These are phyloP conservation scores for Dianthus caryophyllus DNA, from an alignment of 148 eudicot species.

Conservation along the genomic window DNA sequence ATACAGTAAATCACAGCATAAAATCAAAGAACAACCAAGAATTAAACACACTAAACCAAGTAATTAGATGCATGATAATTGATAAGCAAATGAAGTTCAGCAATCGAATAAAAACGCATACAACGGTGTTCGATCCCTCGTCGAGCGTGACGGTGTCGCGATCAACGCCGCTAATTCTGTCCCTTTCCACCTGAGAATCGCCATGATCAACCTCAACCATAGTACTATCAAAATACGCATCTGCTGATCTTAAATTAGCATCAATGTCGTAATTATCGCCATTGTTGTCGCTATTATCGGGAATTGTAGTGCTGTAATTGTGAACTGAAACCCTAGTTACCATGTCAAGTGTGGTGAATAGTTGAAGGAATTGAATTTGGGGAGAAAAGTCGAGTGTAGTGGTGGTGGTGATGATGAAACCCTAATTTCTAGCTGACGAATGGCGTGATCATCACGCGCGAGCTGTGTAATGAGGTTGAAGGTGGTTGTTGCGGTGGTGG, in stretches of 20 bases:
- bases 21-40: background rate
- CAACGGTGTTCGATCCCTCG: conserved; percentile 57
- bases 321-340: conserved; percentile 62
- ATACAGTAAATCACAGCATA: background rate
- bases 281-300: background rate
- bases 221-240: conserved; percentile 44
- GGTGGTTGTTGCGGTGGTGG: too few species aligned
- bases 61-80: background rate
- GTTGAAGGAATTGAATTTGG: too few species aligned
- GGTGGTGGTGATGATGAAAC: too few species aligned
- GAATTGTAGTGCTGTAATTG: conserved; percentile 19
- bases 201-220: conserved; percentile 37
- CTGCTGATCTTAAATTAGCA: conserved; percentile 41
- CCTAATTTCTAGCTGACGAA: too few species aligned
- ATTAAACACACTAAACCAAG: background rate
- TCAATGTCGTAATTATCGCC: background rate
- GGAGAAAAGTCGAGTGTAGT: too few species aligned
- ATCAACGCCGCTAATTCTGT: conserved; percentile 33
- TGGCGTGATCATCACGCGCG: too few species aligned
- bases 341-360: conserved; percentile 2
- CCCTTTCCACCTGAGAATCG: conserved; percentile 35
- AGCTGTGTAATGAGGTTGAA: too few species aligned
- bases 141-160: conserved; percentile 45
- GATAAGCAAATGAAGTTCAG: background rate
- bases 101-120: conserved; percentile 25